phyloP scores from a whole-genome alignment of 176 grass and related monocot species.

The Phragmites australis region DNA sequence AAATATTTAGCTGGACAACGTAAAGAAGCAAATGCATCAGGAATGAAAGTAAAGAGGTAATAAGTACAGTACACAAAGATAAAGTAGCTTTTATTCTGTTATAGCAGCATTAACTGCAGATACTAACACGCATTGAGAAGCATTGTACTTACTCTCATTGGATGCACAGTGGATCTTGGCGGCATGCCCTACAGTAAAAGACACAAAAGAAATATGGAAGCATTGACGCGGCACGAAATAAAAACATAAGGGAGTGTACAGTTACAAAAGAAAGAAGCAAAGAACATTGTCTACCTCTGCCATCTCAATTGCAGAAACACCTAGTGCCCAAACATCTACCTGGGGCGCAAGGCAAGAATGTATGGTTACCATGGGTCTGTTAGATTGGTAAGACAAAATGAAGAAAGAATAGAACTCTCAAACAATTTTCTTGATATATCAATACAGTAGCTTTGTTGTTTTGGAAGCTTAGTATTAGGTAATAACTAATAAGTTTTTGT shows the following conservation, averaged over 20 bases:
- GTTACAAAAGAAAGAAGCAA: constrained; percentile 42
- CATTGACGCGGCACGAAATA: not conserved
- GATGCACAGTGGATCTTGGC: constrained; percentile 95
- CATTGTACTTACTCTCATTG: constrained; percentile 84
- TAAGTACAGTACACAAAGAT: constrained; percentile 25
- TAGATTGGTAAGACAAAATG: constrained; percentile 31
- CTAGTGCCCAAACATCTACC: constrained; percentile 99
- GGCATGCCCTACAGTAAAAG: constrained; percentile 78
- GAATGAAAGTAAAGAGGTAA: not conserved
- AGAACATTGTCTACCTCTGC: constrained; percentile 71
- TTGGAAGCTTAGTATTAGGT: constrained; percentile 17
- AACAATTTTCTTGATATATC: not conserved
- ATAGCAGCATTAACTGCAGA: constrained; percentile 33
- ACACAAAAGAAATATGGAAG: constrained; percentile 34
- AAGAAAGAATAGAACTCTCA: constrained; percentile 17
- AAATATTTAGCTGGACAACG: constrained; percentile 10
- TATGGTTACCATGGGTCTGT: constrained; percentile 30
- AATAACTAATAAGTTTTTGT: constrained; percentile 8
- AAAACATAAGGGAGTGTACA: not conserved
- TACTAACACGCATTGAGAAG: constrained; percentile 34
- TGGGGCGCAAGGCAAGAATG: constrained; percentile 41
- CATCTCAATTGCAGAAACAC: constrained; percentile 99
- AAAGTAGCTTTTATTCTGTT: constrained; percentile 24
- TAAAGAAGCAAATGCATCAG: constrained; percentile 26
- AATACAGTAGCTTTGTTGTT: constrained; percentile 13